Evolutionary conservation across 176 grass and related monocot genomes (phyloP).

Genomic region (Rhynchospora tenuis): DNA sequence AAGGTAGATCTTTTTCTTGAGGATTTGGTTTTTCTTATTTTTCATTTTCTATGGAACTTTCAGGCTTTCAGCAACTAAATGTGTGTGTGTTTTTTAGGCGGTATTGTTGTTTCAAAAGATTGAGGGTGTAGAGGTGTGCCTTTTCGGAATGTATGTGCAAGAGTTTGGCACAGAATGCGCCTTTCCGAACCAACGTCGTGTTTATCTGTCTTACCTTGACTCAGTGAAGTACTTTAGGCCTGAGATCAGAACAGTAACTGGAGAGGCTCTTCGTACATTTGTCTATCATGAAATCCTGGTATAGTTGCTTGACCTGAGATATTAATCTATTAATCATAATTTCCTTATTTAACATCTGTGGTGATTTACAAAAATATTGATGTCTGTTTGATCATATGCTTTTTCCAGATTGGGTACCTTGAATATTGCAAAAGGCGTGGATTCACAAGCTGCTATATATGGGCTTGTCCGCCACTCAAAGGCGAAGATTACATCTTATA

Average conservation of each 20-base stretch:
- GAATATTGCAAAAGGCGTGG: conserved; percentile 99
- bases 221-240: conserved; percentile 99
- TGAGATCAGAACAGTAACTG: conserved; percentile 68
- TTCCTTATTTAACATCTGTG: not conserved
- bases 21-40: not conserved
- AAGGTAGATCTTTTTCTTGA: conserved; percentile 54
- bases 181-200: conserved; percentile 79
- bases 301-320: conserved; percentile 26
- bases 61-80: not conserved
- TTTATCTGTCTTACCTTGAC: conserved; percentile 99
- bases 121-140: conserved; percentile 99
- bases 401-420: conserved; percentile 91
- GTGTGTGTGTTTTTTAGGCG: conserved; percentile 49
- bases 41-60: conserved; percentile 1
- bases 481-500: conserved; percentile 99
- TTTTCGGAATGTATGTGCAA: conserved; percentile 99
- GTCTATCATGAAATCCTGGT: conserved; percentile 99
- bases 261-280: conserved; percentile 85
- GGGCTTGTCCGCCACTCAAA: conserved; percentile 96
- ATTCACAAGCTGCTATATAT: conserved; percentile 99
- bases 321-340: conserved; percentile 35
- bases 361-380: conserved; percentile 2
- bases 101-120: conserved; percentile 99
- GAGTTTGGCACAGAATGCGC: conserved; percentile 94
- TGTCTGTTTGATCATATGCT: conserved; percentile 16